These are phyloP conservation scores for Teratosphaeria gauchensis DNA, from an alignment of 2,329 filamentous ascomycete genomes.

Conservation along the genomic window DNA sequence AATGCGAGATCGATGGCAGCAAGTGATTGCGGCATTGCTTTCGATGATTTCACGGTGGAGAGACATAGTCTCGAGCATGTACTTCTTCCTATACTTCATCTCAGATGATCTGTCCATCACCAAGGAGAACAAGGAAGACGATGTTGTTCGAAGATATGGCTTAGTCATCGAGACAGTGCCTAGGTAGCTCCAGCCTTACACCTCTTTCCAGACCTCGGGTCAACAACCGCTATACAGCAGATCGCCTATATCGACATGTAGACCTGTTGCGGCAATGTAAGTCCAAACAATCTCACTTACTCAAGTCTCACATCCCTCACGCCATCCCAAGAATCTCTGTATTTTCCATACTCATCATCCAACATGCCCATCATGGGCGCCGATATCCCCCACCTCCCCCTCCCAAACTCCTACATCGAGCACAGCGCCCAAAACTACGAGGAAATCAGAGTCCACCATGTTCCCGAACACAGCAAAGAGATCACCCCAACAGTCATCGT, in stretches of 20 bases:
- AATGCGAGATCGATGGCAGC: neutral
- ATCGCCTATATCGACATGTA: neutral
- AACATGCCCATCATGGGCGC: conserved; percentile 3
- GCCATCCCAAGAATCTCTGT: too few relatives aligned
- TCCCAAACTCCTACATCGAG: conserved; percentile 31
- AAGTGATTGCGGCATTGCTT: neutral
- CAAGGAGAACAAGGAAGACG: too few relatives aligned
- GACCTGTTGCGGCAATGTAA: neutral
- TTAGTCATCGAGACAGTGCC: neutral
- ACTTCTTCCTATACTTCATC: too few relatives aligned
- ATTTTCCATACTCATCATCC: neutral
- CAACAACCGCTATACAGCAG: neutral
- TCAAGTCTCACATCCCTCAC: too few relatives aligned
- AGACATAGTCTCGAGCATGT: too few relatives aligned
- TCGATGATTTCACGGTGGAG: neutral
- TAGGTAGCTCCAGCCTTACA: neutral
- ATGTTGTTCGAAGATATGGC: too few relatives aligned
- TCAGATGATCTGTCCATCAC: too few relatives aligned
- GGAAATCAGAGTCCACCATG: conserved; percentile 34
- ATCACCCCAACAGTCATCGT: conserved; percentile 55
- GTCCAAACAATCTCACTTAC: too few relatives aligned
- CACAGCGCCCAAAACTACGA: conserved; percentile 8
- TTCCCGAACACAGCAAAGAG: conserved; percentile 37
- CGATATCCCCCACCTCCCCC: conserved; percentile 3
- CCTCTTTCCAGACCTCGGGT: neutral